Evolutionary conservation across 805 yeast genomes (phyloP), one percentile per base, ranked within the genome.

Genomic region (Barnettozyma vustinii): DNA sequence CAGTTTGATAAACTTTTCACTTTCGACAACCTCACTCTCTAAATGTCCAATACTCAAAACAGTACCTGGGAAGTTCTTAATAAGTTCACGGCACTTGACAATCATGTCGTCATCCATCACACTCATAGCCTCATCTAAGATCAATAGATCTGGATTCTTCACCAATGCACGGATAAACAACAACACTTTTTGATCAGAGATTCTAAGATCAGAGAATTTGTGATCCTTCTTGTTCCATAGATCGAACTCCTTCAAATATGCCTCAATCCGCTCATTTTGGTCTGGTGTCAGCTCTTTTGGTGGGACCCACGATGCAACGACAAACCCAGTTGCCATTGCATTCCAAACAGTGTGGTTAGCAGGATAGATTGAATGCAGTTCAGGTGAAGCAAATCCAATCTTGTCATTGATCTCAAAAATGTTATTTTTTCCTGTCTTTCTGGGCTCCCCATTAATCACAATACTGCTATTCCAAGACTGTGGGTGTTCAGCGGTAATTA

Each of bases 401-500:
- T 65, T 59, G 41, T 77, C 75, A 66, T 92, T 92, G 52, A 87
- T 81, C 44, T 83, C 86, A 60, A 88, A 89, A 61, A 85, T 91
- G 51, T 80, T 82, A 15, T 83, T 79, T 37, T 69, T 72, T 2
- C 98, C 99, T 0, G 91, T 82, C 51, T 75, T 76, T 37, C 97
- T 75, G 9, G 81, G 77, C 30, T 74, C 74, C 0, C 90, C 89
- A 56, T 84, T 75, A 42, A 89, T 70, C 8, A 70, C 66, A 20
- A 94, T 74, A 20, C 76, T 79, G 5, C 80, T 75, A 56, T 80
- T 83, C 98, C 98, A 92, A 2, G 97, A 83, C 66, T 92, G 97
- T 1, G 99, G 99, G 63, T 92, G 99, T 58, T 92, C 99, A 4
- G 96, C 90, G 0, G 96, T 90, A 26, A 92, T 73, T 42, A 94